Evolutionary conservation across 2,329 filamentous ascomycete genomes (phyloP), one percentile per base, ranked within the genome.

Genomic region (Sarocladium oryzae): DNA sequence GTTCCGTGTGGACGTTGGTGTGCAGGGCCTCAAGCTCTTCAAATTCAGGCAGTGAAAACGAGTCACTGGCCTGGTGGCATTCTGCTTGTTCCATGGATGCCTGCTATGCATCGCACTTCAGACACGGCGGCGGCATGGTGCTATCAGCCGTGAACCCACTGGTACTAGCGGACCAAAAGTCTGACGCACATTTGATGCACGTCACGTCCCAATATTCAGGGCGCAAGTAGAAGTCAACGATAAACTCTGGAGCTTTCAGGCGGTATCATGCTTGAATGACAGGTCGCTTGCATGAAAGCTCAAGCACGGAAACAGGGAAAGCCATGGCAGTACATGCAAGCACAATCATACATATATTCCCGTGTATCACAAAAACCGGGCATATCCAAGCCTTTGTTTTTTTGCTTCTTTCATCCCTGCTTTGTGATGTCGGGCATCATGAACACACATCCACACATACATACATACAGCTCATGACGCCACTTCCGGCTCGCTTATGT

Each of bases 1-100:
- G 54, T 95, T 89, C 69, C 81, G 77, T 65, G 78, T 92, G 46
- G 80, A 93, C 63, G 88, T 95, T 54, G 88, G 87, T 2, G 79
- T 86, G 2, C 72, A 68, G 59, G 88, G 89, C 1, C 60, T 83
- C 61, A 72, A 75, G 50, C 74, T 81, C 56, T 80, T 84, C 67
- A 76, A 82, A 64, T 89, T 87, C 66, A 48, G 33, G 26, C 43
- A 30, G 18, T 48, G n/a, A 32, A 11, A 18, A 23, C 16, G 21
- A 20, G 4, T n/a, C 16, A n/a, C 35, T 18, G 35, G 9, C n/a
- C 6, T n/a, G 35, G 16, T 23, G 7, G 9, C 20, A 20, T 23
- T 16, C 20, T 4, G 16, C n/a, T 37, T 37, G 35, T 37, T n/a
- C n/a, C n/a, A n/a, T n/a, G n/a, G n/a, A 30, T 30, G 7, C 28